Percentiles rank a stretch among this genome's conserved stretches.
Evolutionary conservation across 768 basidiomycete species (phyloP).

Genomic region (Grammothele lineata): DNA sequence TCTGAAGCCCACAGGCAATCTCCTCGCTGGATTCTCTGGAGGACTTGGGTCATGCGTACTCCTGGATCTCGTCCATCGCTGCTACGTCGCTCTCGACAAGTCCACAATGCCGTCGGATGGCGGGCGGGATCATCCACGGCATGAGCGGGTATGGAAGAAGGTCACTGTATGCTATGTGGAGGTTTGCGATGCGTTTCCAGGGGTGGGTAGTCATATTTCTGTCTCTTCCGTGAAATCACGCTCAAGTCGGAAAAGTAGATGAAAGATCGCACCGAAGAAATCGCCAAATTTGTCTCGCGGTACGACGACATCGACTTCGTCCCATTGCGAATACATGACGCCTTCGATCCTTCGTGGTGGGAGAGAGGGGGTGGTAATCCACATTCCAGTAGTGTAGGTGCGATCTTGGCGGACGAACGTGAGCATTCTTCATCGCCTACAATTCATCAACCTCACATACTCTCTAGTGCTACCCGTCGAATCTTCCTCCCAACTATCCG

Average conservation of each 20-base stretch:
- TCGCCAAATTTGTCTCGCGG: slow-evolving; percentile 40
- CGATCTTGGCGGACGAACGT: slow-evolving; percentile 56
- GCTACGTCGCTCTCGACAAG: slow-evolving; percentile 33
- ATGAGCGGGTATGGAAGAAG: slow-evolving; percentile 56
- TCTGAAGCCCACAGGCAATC: slow-evolving; percentile 63
- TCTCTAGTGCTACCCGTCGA: slow-evolving; percentile 22
- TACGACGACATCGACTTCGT: slow-evolving; percentile 55
- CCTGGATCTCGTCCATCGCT: slow-evolving; percentile 60
- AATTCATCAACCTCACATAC: not conserved
- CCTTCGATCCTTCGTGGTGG: slow-evolving; percentile 73
- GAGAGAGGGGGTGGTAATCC: slow-evolving; percentile 34
- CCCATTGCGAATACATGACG: slow-evolving; percentile 65
- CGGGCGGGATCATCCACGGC: slow-evolving; percentile 65
- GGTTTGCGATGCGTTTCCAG: slow-evolving; percentile 53
- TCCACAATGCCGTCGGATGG: slow-evolving; percentile 35
- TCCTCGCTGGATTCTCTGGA: slow-evolving; percentile 73
- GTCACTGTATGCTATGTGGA: slow-evolving; percentile 70
- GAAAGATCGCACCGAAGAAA: slow-evolving; percentile 50
- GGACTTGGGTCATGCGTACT: slow-evolving; percentile 73
- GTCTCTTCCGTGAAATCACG: not conserved
- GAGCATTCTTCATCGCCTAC: not conserved
- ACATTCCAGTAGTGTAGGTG: slow-evolving; percentile 25
- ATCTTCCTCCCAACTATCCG: slow-evolving; percentile 9
- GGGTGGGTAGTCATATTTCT: slow-evolving; percentile 36
- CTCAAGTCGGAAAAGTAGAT: slow-evolving; percentile 34